Evolutionary conservation across 1,284 basidiomycete species (phyloP), one percentile per base, ranked within the genome.

Genomic region (Grifola frondosa): DNA sequence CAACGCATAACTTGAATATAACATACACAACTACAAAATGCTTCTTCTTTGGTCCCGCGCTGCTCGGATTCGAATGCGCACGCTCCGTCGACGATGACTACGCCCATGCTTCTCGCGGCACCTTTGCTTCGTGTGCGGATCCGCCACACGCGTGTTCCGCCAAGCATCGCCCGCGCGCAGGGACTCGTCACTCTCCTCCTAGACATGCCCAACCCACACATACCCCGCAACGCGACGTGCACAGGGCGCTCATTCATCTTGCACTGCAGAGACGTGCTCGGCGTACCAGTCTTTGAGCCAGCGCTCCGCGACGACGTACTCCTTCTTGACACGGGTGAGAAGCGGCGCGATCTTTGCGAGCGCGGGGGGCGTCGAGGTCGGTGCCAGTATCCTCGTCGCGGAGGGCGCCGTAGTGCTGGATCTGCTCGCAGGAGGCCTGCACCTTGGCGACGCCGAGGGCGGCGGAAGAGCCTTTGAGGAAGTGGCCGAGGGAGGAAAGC

Each of bases 401-500:
- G 42, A 69, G 62, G 41, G 75, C 76, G 38, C 92, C 92, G 59
- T 88, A 85, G 66, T 94, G 82, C 66, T 96, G 93, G 63, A 96
- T 94, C 66, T 80, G 79, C 66, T 92, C 91, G 68, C 93, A 96
- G 33, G 84, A 82, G 21, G 71, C 75, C 61, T 91, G 84, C 42
- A 97, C 91, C 57, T 80, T 81, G 52, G 74, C 71, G 30, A 94
- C 80, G 26, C 93, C 93, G 31, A 97, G 77, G 2, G 94, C 91
- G 12, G 93, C 93, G 23, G 91, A 94, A 2, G 92, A 95, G 37
- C 93, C 94, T 66, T 97, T 97, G 61, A 97, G 81, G 66, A 91
- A 97, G 66, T 97, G 94, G 1, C 93, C 94, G 10, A 91, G 74
- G 13, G 74, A 72, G 4, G 88, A 87, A 12, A 97, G 77, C 53